Conservation (phyloP, 2,329 filamentous ascomycete genomes). For the Sporothrix pseudoabietina region DNA sequence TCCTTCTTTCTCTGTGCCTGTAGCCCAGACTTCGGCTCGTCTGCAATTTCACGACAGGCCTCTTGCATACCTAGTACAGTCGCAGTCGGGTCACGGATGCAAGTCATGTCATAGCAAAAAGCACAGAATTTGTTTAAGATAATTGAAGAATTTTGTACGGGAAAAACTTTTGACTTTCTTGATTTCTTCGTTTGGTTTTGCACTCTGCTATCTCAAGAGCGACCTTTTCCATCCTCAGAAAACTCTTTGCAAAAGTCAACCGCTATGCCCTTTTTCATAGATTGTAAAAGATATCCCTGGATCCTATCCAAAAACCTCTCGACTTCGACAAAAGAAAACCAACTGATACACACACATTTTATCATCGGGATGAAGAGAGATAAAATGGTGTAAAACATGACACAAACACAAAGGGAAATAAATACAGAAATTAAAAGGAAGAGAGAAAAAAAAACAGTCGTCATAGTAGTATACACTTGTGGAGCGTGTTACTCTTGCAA, state of each 20-base stretch:
- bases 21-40: neutral
- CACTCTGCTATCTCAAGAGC: conserved; percentile 1
- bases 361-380: neutral
- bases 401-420: conserved; percentile 12
- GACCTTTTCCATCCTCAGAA: neutral
- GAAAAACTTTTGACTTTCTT: conserved; percentile 11
- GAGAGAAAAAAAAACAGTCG: neutral
- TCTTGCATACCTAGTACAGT: conserved; percentile 19
- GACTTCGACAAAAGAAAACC: neutral
- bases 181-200: neutral
- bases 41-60: conserved; percentile 21
- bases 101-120: neutral
- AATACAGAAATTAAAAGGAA: neutral
- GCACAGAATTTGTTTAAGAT: neutral
- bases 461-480: conserved; percentile 24
- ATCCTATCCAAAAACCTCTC: conserved; percentile 12
- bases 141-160: neutral
- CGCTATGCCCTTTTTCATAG: neutral
- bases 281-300: neutral
- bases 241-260: conserved; percentile 7
- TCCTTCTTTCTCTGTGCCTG: neutral
- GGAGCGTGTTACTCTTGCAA: neutral
- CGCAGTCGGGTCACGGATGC: neutral
- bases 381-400: conserved; percentile 10
- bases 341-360: neutral